Conservation (phyloP, 2,329 filamentous ascomycete genomes). For the Ceratocystis huliohia region DNA sequence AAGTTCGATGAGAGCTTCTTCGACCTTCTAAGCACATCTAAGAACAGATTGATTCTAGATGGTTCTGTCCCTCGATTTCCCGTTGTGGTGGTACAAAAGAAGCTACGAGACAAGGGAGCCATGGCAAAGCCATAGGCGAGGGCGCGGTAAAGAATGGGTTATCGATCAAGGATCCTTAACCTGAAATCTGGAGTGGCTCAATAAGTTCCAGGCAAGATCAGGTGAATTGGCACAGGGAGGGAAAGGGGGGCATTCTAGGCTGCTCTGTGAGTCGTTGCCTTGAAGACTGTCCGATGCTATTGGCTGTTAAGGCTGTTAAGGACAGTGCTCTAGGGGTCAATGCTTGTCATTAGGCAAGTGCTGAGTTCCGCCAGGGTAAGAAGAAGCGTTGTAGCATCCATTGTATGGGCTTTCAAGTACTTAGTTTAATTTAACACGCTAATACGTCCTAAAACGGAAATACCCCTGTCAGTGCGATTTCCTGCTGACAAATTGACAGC, state of each 20-base stretch:
- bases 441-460: not conserved
- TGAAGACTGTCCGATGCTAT: not conserved
- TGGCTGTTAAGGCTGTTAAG: not conserved
- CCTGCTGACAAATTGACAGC: conserved; percentile 7
- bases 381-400: not conserved
- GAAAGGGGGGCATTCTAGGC: not conserved
- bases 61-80: not conserved
- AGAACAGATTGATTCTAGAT: conserved; percentile 9
- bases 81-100: not conserved
- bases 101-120: not conserved
- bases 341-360: not conserved
- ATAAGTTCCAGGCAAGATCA: not conserved
- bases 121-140: not conserved
- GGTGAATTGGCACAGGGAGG: not conserved
- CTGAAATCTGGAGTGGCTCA: not conserved
- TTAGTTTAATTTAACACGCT: not conserved
- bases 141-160: not conserved
- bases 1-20: too few relatives aligned
- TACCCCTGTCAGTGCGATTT: not conserved
- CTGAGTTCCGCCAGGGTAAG: not conserved
- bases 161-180: not conserved
- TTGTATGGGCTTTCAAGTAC: not conserved
- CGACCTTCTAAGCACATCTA: not conserved
- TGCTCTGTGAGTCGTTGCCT: not conserved
- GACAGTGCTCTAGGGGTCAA: too few relatives aligned